Conservation (phyloP, 306 rosid genomes). For the Ormosia emarginata region DNA sequence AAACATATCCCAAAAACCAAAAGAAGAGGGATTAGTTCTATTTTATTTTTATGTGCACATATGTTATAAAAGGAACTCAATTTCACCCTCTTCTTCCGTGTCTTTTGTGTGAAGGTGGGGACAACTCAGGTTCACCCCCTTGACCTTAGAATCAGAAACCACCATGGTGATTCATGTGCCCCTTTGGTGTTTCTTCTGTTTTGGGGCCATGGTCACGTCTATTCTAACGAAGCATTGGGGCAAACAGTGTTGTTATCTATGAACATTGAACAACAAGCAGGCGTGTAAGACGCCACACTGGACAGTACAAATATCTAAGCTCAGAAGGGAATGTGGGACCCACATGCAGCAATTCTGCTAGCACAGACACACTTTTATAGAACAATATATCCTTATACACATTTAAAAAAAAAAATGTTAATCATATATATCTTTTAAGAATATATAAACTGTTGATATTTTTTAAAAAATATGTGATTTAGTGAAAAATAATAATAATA, state of each 20-base stretch:
- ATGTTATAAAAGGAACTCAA: neutral
- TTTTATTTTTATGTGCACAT: too few relatives aligned
- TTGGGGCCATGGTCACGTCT: neutral
- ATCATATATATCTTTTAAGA: too few relatives aligned
- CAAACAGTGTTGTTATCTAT: neutral
- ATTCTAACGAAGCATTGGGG: neutral
- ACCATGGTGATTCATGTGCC: neutral
- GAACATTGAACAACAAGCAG: neutral
- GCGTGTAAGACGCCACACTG: neutral
- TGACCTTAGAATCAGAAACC: neutral
- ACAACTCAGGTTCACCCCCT: neutral
- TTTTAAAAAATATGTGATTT: too few relatives aligned
- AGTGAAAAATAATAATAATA: too few relatives aligned
- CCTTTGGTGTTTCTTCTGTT: neutral
- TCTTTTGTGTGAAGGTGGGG: neutral
- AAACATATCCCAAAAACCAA: too few relatives aligned
- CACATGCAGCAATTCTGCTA: neutral
- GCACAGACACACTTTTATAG: neutral
- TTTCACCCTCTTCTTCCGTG: neutral
- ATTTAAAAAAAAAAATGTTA: too few relatives aligned
- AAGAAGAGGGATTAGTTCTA: too few relatives aligned
- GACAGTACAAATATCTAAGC: neutral
- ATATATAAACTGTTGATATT: too few relatives aligned
- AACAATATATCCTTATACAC: too few relatives aligned
- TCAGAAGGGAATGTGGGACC: conserved; percentile 8